Conservation (phyloP, 176 grass and related monocot genomes). For the Triticum urartu region DNA sequence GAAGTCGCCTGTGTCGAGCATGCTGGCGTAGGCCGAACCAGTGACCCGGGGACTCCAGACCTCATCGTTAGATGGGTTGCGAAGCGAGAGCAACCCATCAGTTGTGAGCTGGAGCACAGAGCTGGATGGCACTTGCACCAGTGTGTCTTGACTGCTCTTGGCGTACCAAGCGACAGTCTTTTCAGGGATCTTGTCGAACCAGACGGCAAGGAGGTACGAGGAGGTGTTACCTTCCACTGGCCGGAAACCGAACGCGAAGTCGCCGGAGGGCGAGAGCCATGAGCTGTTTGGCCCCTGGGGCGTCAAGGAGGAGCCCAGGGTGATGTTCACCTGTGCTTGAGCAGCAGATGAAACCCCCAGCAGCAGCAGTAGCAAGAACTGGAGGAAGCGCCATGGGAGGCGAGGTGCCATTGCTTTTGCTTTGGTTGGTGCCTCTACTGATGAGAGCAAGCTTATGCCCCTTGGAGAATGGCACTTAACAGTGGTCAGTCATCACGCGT, state of each 20-base stretch:
- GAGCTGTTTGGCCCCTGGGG: slow-evolving; percentile 10
- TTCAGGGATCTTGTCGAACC: slow-evolving; percentile 7
- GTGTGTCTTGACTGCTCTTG: background rate
- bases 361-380: background rate
- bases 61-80: background rate
- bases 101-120: background rate
- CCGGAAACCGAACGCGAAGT: slow-evolving; percentile 8
- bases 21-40: background rate
- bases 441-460: background rate
- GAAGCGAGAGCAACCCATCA: background rate
- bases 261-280: slow-evolving; percentile 18
- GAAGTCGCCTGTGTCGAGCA: slow-evolving; percentile 19
- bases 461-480: background rate
- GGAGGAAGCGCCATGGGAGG: background rate
- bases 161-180: background rate
- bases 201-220: background rate
- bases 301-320: slow-evolving; percentile 3
- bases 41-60: background rate
- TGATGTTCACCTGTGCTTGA: slow-evolving; percentile 29
- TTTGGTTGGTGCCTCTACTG: background rate
- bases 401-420: slow-evolving; percentile 7
- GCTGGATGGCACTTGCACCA: background rate
- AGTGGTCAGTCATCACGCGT: background rate
- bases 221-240: background rate
- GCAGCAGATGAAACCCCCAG: background rate